Base-by-base conservation (phyloP, 2,329 filamentous ascomycete genomes). In the Camptophora hylomeconis region DNA sequence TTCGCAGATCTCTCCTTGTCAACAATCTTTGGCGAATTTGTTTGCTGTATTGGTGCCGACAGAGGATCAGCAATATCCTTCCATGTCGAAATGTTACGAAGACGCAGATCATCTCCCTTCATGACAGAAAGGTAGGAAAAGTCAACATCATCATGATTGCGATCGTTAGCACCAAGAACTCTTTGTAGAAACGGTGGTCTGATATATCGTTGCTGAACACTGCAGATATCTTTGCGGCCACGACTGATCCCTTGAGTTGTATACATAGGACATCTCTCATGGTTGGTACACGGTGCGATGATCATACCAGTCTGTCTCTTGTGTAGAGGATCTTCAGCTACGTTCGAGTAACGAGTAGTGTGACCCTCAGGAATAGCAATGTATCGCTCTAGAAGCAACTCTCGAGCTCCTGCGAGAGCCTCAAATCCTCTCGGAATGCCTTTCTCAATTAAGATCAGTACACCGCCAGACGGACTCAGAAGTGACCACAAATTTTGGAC, bases 351-450 rank as follows among this genome's bases (percentile, higher is more conserved):
- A 32, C 37, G 20, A 40, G 45, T 33, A 57, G 48, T 42, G 10
- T 31, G 25, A 14, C 63, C 33, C 55, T 60, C 10, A 45, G 58
- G 38, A 17, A 38, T 31, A 8, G 73, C 57, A 32, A 93, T 78
- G 49, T 81, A 75, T 24, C 78, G 72, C 36, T 80, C 70, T 1
- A 95, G 63, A 1, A 98, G 60, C 35, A 80, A 72, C 22, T 84
- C 69, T 27, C 89, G 75, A 5, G 86, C 84, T 26, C 79, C 80
- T 7, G 83, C 87, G 21, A 98, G 72, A 9, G 82, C 80, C 51
- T 95, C 89, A 42, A 98, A 98, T 0, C 89, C 89, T 23, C 82
- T 73, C 8, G 84, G 81, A 8, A 92, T 72, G 0, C 84, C 89
- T 52, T 94, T 95, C 52, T 98, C 89, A 13, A 94, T 59, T 3